Evolutionary conservation across 176 grass and related monocot genomes (phyloP).

Genomic region (Carex parvula): DNA sequence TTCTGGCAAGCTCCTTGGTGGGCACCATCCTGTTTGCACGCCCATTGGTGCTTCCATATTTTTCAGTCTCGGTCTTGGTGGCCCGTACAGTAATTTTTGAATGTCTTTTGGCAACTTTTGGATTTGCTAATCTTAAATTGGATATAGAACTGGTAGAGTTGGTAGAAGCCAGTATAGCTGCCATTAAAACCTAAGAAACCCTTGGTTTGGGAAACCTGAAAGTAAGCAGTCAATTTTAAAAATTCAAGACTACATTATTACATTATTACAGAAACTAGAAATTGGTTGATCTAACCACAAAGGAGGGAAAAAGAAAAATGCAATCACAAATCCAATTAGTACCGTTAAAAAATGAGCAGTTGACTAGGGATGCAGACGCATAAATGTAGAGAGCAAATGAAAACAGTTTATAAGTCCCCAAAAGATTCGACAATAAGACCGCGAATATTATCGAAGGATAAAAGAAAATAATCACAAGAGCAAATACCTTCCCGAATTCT

Average conservation of each 20-base stretch:
- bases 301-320: neutral
- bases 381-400: neutral
- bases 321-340: constrained; percentile 8
- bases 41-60: constrained; percentile 61
- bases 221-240: neutral
- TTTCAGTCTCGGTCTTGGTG: constrained; percentile 41
- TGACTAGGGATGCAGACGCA: neutral
- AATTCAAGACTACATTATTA: neutral
- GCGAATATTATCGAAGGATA: neutral
- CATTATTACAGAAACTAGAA: too few relatives aligned
- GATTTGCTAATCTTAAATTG: constrained; percentile 43
- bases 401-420: neutral
- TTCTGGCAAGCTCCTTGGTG: constrained; percentile 39
- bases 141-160: constrained; percentile 61
- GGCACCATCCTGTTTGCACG: constrained; percentile 71
- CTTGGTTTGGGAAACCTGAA: constrained; percentile 18
- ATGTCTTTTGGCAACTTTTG: constrained; percentile 29
- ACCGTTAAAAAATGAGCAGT: neutral
- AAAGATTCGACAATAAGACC: neutral
- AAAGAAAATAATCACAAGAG: neutral
- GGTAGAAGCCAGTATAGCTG: constrained; percentile 58
- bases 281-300: neutral
- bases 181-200: constrained; percentile 39
- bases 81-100: constrained; percentile 39
- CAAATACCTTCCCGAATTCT: neutral